Evolutionary conservation across 1,139 yeast genomes (phyloP).

Genomic region (Oligophagozyma castellii): DNA sequence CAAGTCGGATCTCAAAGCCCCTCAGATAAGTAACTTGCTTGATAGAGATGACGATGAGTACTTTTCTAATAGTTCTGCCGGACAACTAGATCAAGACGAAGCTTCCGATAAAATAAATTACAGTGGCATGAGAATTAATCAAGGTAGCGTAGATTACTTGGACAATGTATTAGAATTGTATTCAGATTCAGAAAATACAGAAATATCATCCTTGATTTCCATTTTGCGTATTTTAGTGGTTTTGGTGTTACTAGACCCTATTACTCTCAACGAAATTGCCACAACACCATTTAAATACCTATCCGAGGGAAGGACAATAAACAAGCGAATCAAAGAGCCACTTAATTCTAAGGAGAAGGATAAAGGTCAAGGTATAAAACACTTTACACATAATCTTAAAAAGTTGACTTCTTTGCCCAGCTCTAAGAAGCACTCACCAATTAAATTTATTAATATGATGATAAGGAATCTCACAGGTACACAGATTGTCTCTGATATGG

Average conservation of each 20-base stretch:
- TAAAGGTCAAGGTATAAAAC: conserved; percentile 10
- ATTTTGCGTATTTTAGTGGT: conserved; percentile 16
- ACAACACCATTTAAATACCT: conserved; percentile 10
- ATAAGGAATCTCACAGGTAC: conserved; percentile 13
- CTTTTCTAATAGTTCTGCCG: too few relatives aligned
- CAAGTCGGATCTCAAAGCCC: not conserved
- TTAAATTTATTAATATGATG: conserved; percentile 13
- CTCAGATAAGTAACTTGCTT: not conserved
- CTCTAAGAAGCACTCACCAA: conserved; percentile 6
- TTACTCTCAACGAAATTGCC: conserved; percentile 16
- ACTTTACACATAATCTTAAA: conserved; percentile 14
- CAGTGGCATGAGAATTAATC: too few relatives aligned
- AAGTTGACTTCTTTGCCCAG: conserved; percentile 12
- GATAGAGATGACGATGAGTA: not conserved
- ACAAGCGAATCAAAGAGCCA: conserved; percentile 1
- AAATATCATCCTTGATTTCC: conserved; percentile 16
- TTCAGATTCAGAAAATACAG: conserved; percentile 13
- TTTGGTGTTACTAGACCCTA: conserved; percentile 16
- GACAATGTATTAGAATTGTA: conserved; percentile 14
- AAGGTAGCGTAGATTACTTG: conserved; percentile 6
- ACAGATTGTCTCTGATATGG: conserved; percentile 13
- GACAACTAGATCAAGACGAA: not conserved
- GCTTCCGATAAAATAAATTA: not conserved
- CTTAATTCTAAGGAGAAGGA: conserved; percentile 6
- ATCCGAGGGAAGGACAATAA: not conserved